Conservation (phyloP, 345 rosid genomes). For the Chamaenerion angustifolium region DNA sequence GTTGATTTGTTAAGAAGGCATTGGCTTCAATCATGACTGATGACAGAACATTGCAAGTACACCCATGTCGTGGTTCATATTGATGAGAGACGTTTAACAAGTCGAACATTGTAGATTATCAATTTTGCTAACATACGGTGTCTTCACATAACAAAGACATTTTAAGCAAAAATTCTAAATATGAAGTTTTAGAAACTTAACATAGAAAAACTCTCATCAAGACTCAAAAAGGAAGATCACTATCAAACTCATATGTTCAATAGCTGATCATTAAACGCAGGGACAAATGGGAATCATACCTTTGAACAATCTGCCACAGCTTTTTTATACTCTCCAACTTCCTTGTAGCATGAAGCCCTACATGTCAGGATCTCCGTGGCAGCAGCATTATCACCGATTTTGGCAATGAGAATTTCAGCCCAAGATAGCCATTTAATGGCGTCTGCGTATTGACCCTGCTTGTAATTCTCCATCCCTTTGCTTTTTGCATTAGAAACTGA, state of each 20-base stretch:
- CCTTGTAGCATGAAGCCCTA: constrained; percentile 97
- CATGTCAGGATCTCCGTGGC: constrained; percentile 52
- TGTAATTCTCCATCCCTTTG: constrained; percentile 79
- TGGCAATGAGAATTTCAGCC: constrained; percentile 83
- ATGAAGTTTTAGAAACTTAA: too few species aligned
- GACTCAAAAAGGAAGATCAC: not conserved
- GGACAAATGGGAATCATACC: constrained; percentile 26
- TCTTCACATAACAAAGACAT: too few species aligned
- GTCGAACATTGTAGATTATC: too few species aligned
- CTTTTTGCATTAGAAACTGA: constrained; percentile 64
- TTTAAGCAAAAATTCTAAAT: too few species aligned
- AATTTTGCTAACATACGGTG: too few species aligned
- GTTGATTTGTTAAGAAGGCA: too few species aligned
- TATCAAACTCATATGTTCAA: constrained; percentile 1
- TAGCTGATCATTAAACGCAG: not conserved
- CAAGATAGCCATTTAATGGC: constrained; percentile 98
- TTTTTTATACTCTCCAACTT: constrained; percentile 98
- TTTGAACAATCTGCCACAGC: constrained; percentile 91
- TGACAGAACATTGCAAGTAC: too few species aligned
- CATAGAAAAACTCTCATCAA: too few species aligned
- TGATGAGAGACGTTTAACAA: too few species aligned
- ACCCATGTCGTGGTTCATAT: too few species aligned
- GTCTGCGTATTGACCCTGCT: constrained; percentile 90
- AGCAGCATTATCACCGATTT: constrained; percentile 44
- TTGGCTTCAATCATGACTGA: too few species aligned